Base-by-base conservation (phyloP, 441 rosid species). In the Jatropha podagrica region DNA sequence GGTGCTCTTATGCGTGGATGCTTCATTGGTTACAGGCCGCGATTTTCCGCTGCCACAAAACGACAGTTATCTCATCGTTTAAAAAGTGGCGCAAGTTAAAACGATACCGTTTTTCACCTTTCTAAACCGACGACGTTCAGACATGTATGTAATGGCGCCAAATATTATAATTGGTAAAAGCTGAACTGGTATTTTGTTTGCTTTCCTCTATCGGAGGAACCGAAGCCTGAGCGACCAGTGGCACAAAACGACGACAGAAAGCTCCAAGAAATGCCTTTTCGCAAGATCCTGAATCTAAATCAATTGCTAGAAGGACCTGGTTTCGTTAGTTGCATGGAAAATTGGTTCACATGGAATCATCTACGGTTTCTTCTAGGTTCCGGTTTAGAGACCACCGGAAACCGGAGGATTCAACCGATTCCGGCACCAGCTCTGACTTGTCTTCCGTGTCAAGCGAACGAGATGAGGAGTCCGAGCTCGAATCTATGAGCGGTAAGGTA, bases 401-500 rank as follows among this genome's bases (percentile, higher is more conserved):
- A 13, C 52, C 74, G 69, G 90, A 81, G 72, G 60, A 73, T 9
- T 71, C 81, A 14, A n/a, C 65, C 42, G 76, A 72, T 32, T 82
- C 89, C 15, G 78, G 81, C 46, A 17, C 77, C 75, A 81, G 81
- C 78, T 82, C 88, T 73, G 77, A 68, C 49, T 38, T 81, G 7
- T 83, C 89, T 15, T 81, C 90, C 27, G 78, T 76, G 4, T 82
- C 87, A 77, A 65, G 76, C 32, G 83, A 79, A 54, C 71, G 55
- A 0, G 84, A 78, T 51, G 85, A 76, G n/a, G 84, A 81, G 48
- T 58, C 80, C 7, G 85, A 88, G 77, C 79, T 88, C 51, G 84
- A 79, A 64, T 91, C 91, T 72, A 88, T 88, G 96, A 81, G 93
- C 0, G 90, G 85, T 68, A 86, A 83, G 92, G 93, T 85, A 73